phyloP scores from a whole-genome alignment of 1,139 yeast species.

The Kurtzmaniella quercitrusa region DNA sequence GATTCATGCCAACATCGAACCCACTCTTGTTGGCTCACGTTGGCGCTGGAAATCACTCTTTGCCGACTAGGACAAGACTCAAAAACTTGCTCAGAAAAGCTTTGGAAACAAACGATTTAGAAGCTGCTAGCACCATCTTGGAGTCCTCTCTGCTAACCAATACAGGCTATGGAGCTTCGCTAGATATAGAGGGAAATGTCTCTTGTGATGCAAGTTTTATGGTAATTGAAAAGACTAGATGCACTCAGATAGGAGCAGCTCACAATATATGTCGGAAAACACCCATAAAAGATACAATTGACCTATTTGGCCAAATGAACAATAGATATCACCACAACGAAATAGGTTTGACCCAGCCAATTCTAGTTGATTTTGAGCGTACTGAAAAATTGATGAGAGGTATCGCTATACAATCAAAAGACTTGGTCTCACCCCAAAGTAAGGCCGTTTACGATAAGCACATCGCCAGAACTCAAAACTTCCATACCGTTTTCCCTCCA shows the following conservation, averaged over 20 bases:
- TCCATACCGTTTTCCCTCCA: not conserved
- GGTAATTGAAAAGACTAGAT: conserved; percentile 4
- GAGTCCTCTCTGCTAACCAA: conserved; percentile 48
- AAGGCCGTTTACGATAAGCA: conserved; percentile 1
- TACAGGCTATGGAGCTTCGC: conserved; percentile 55
- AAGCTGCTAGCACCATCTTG: conserved; percentile 22
- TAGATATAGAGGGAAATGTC: conserved; percentile 42
- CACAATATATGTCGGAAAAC: conserved; percentile 18
- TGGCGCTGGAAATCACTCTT: conserved; percentile 38
- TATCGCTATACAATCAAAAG: conserved; percentile 1
- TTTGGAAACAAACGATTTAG: conserved; percentile 12
- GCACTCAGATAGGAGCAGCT: conserved; percentile 16
- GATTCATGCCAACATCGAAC: not conserved
- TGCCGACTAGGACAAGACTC: conserved; percentile 14
- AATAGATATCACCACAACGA: not conserved
- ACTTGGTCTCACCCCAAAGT: conserved; percentile 2
- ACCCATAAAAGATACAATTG: conserved; percentile 22
- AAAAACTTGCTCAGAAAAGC: conserved; percentile 20
- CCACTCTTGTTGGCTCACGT: conserved; percentile 23
- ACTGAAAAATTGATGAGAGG: not conserved
- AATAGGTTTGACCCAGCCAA: conserved; percentile 25
- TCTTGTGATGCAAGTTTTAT: conserved; percentile 50
- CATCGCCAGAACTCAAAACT: not conserved
- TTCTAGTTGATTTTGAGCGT: conserved; percentile 13
- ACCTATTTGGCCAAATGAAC: conserved; percentile 15